Evolutionary conservation across 2,329 filamentous ascomycete genomes (phyloP).

Genomic region (Alternaria infectoria): DNA sequence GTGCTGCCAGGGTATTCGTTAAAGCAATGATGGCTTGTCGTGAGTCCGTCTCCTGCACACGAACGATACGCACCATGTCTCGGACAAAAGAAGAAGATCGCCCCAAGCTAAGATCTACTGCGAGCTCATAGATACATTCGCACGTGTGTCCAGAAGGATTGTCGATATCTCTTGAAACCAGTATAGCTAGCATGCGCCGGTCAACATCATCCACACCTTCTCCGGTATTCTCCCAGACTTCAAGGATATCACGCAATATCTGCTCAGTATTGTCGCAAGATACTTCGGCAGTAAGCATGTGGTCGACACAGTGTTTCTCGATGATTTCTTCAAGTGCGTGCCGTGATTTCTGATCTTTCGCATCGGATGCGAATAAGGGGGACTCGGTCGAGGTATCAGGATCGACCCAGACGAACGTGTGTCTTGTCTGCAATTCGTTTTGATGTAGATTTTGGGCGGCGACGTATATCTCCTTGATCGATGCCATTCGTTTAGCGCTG

Average conservation of each 20-base stretch:
- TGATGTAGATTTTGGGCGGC: background rate
- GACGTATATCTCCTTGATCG: slow-evolving; percentile 24
- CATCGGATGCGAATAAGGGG: background rate
- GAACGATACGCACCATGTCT: slow-evolving; percentile 16
- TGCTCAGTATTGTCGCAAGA: slow-evolving; percentile 12
- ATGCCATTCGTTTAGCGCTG: slow-evolving; percentile 3
- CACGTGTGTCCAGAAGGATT: slow-evolving; percentile 15
- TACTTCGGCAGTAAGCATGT: slow-evolving; percentile 15
- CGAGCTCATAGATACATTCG: slow-evolving; percentile 28
- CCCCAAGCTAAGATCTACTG: background rate
- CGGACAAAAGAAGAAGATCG: slow-evolving; percentile 17
- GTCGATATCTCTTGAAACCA: slow-evolving; percentile 12
- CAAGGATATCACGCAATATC: slow-evolving; percentile 22
- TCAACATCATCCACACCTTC: slow-evolving; percentile 2
- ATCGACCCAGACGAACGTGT: background rate
- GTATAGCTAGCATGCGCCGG: slow-evolving; percentile 24
- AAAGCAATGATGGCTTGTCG: slow-evolving; percentile 24
- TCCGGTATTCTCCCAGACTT: slow-evolving; percentile 25
- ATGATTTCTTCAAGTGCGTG: slow-evolving; percentile 21
- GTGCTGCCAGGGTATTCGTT: slow-evolving; percentile 19
- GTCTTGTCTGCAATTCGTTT: background rate
- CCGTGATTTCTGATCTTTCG: background rate
- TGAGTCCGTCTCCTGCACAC: background rate
- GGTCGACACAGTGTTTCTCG: slow-evolving; percentile 26
- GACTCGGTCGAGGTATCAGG: background rate